phyloP scores from a whole-genome alignment of 805 yeast species.

The Candida nanaspora region DNA sequence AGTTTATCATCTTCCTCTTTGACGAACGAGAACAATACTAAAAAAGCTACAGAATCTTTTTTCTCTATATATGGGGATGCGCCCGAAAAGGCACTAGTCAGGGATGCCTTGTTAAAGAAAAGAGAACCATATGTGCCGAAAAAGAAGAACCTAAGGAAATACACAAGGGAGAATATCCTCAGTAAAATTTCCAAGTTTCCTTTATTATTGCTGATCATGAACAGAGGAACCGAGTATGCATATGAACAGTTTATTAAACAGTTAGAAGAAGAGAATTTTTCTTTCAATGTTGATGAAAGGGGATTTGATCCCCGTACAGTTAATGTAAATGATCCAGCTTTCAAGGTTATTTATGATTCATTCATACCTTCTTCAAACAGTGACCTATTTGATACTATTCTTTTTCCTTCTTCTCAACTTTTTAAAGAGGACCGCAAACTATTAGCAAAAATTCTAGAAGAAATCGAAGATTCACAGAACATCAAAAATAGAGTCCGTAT shows the following conservation, averaged over 20 bases:
- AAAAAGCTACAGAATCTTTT: no score
- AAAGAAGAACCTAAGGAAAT: background rate
- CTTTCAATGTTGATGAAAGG: conserved; percentile 5
- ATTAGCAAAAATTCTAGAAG: no score
- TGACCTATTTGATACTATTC: background rate
- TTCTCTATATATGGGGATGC: no score
- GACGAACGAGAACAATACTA: no score
- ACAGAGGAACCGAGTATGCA: conserved; percentile 1
- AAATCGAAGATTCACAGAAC: background rate
- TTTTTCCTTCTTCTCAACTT: no score
- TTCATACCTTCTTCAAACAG: background rate
- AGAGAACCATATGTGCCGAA: background rate
- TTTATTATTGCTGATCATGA: conserved; percentile 9
- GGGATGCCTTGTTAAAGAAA: no score
- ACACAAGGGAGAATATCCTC: conserved; percentile 4
- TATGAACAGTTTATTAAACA: conserved; percentile 12
- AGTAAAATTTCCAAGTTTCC: conserved; percentile 12
- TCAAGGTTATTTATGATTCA: background rate
- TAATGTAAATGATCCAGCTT: conserved; percentile 1
- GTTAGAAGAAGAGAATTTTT: conserved; percentile 12
- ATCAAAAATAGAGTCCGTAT: conserved; percentile 1
- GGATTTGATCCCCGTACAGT: conserved; percentile 2
- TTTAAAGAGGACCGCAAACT: no score
- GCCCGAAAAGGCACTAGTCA: no score
- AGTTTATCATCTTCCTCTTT: no score